Evolutionary conservation across 2,329 filamentous ascomycete genomes (phyloP), one percentile per base, ranked within the genome.

Genomic region (Penicillium sp.): DNA sequence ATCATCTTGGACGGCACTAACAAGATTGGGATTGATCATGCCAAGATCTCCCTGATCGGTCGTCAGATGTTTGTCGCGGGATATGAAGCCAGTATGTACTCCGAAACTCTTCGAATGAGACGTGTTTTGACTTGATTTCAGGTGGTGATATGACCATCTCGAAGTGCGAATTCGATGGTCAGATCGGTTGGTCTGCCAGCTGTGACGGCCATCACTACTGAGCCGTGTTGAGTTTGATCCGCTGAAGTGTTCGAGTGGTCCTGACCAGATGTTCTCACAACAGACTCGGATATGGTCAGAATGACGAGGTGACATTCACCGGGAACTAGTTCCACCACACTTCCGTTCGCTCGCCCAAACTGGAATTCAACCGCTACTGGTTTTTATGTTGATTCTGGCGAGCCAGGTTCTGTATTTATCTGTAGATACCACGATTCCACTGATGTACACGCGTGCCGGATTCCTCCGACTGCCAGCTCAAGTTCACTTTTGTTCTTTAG

Each of bases 151-250:
- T 84, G 16, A 82, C 81, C 23, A 78, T 85, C 65, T 81, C 81
- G 60, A 84, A 85, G 76, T 74, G 65, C 65, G 78, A 84, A 60
- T 79, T 85, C 56, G 81, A 85, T 58, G 83, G 83, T 39, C 66
- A 66, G 39, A 77, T 77, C 21, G 68, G 68, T 36, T 84, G 76
- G 74, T 83, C 81, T 9, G 75, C 82, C 8, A 78, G 75, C 23
- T 85, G 82, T 69, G 75, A 84, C 62, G 74, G 72, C 24, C 74
- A 81, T 65, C 81, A 84, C 70, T 84, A 85, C 75, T 85, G 82
- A 81, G 76, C 71, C 34, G 65, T 84, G 61, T 66, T 56, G 49
- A 52, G 48, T 13, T 4, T 31, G 3, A 12, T 31, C 29, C 29
- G 3, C 9, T 31, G 29, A 31, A 31, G 12, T 13, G 12, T 26